Conservation (phyloP, 2,329 filamentous ascomycete species). For the Colletotrichum sp. region DNA sequence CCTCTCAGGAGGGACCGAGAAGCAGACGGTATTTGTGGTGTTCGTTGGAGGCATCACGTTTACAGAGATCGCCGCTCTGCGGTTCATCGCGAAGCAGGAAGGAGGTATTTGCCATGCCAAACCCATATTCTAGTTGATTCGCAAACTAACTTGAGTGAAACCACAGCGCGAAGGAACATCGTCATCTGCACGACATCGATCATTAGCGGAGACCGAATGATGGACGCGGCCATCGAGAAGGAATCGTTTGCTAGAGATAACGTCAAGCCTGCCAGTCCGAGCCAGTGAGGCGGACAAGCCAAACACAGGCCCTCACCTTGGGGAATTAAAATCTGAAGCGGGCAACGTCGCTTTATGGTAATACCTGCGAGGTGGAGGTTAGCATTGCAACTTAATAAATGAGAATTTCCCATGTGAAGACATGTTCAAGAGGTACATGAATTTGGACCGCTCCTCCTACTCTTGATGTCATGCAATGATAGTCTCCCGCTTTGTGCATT, state of each 20-base stretch:
- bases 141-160: background rate
- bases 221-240: constrained; percentile 83
- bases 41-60: constrained; percentile 97
- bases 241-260: constrained; percentile 59
- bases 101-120: constrained; percentile 51
- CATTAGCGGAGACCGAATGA: constrained; percentile 86
- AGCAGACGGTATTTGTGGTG: constrained; percentile 93
- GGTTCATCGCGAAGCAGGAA: constrained; percentile 88
- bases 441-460: background rate
- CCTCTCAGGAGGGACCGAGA: constrained; percentile 74
- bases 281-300: constrained; percentile 5
- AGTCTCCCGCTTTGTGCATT: background rate
- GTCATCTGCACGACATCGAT: constrained; percentile 93
- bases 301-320: background rate
- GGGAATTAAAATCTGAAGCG: background rate
- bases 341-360: background rate
- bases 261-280: constrained; percentile 19
- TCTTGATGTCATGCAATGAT: background rate
- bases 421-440: background rate
- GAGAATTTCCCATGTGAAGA: background rate
- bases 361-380: background rate
- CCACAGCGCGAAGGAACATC: constrained; percentile 75
- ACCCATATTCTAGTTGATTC: background rate
- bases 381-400: background rate
- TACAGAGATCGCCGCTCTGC: constrained; percentile 90